Evolutionary conservation across 306 rosid genomes (phyloP).

Genomic region (Neltuma alba): DNA sequence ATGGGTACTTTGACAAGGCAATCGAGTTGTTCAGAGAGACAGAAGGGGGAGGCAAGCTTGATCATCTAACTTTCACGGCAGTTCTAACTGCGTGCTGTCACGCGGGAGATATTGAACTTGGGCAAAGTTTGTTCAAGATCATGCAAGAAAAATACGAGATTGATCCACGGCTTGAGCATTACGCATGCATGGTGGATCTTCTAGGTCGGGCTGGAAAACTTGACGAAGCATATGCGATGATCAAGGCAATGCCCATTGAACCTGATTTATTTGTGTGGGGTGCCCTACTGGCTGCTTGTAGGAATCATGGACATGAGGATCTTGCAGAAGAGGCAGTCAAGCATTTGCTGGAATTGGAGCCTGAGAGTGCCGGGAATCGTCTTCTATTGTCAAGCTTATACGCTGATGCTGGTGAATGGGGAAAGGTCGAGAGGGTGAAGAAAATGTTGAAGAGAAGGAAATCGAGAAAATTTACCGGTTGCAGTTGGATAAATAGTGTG

Average conservation of each 20-base stretch:
- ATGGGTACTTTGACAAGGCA: constrained; percentile 71
- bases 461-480: constrained; percentile 63
- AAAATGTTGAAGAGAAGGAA: constrained; percentile 64
- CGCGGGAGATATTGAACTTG: constrained; percentile 67
- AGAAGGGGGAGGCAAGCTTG: constrained; percentile 55
- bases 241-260: constrained; percentile 69
- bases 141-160: constrained; percentile 71
- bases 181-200: constrained; percentile 85
- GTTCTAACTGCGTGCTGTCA: constrained; percentile 81
- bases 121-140: constrained; percentile 57
- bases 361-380: constrained; percentile 75
- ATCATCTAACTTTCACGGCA: constrained; percentile 77
- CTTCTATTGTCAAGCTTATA: constrained; percentile 65
- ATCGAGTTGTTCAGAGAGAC: constrained; percentile 72
- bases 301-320: constrained; percentile 67
- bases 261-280: constrained; percentile 96
- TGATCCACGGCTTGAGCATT: constrained; percentile 80
- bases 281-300: constrained; percentile 80
- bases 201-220: constrained; percentile 75
- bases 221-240: constrained; percentile 58
- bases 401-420: constrained; percentile 83
- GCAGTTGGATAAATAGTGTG: constrained; percentile 79
- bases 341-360: constrained; percentile 75
- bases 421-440: constrained; percentile 69
- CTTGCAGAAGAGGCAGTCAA: constrained; percentile 78